phyloP scores from a whole-genome alignment of 1,139 yeast species.

The Taiozyma sp. region DNA sequence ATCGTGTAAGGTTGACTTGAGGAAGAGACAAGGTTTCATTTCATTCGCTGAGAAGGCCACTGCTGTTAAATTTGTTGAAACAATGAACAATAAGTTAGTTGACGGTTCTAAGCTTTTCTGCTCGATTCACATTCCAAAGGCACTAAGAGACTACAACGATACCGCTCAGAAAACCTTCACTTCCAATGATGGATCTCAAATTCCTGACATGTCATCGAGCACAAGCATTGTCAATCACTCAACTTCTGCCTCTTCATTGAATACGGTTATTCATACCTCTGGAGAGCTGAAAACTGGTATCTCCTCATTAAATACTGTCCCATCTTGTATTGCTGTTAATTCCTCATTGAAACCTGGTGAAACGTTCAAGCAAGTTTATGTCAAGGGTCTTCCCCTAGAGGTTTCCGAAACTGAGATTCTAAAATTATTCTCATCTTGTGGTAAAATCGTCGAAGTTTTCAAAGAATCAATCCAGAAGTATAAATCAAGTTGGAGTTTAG shows the following conservation, averaged over 20 bases:
- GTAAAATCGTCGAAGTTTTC: conserved; percentile 37
- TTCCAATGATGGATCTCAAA: background rate
- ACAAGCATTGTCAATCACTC: background rate
- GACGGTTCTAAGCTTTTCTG: conserved; percentile 32
- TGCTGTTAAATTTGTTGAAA: conserved; percentile 36
- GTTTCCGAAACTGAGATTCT: conserved; percentile 32
- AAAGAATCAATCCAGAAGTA: conserved; percentile 32
- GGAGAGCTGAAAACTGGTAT: background rate
- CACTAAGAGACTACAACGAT: conserved; percentile 19
- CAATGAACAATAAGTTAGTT: conserved; percentile 28
- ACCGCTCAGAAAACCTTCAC: background rate
- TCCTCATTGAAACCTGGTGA: background rate
- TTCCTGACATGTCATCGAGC: background rate
- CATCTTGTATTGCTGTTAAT: background rate
- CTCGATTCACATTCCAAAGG: conserved; percentile 40
- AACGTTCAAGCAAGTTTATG: conserved; percentile 32
- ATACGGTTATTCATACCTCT: conserved; percentile 5
- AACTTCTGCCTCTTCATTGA: conserved; percentile 2
- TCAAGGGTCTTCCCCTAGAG: conserved; percentile 39
- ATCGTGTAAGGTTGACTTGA: conserved; percentile 40
- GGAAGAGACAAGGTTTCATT: conserved; percentile 42
- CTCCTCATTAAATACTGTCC: background rate
- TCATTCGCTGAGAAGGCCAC: conserved; percentile 35
- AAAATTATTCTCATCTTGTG: conserved; percentile 34
- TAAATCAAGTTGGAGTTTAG: conserved; percentile 42